These are phyloP conservation scores for Umbelopsis sp. DNA, from an alignment of 371 early-diverging fungal genomes.

Conservation along the genomic window DNA sequence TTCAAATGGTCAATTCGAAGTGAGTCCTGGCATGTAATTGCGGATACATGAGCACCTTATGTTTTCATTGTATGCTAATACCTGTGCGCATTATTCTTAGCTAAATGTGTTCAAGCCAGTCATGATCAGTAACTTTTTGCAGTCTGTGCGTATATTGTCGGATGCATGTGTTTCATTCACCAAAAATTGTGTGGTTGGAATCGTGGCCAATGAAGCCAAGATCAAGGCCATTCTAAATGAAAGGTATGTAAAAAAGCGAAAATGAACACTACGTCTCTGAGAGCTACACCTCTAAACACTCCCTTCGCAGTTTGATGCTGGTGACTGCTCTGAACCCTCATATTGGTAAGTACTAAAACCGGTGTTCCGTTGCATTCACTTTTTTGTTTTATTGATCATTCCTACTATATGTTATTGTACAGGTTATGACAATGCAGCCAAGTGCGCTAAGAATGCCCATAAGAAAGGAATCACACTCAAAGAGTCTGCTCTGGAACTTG, in stretches of 20 bases:
- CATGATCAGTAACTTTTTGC: conserved; percentile 86
- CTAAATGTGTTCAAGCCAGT: conserved; percentile 94
- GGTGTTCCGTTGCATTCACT: not conserved
- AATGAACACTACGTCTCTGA: too few species aligned
- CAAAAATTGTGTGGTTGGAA: conserved; percentile 85
- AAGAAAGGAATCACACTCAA: conserved; percentile 82
- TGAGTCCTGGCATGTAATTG: conserved; percentile 19
- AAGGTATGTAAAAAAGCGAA: conserved; percentile 23
- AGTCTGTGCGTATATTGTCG: conserved; percentile 76
- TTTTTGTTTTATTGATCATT: not conserved
- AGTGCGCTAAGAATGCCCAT: conserved; percentile 87
- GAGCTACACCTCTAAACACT: too few species aligned
- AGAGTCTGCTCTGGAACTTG: conserved; percentile 79
- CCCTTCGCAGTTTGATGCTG: conserved; percentile 72
- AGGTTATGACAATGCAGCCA: conserved; percentile 80
- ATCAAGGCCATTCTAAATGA: conserved; percentile 79
- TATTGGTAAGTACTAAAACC: conserved; percentile 49
- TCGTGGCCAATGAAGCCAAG: conserved; percentile 75
- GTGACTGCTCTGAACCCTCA: conserved; percentile 89
- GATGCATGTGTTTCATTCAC: conserved; percentile 82
- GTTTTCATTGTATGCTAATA: too few species aligned
- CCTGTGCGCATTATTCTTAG: conserved; percentile 24
- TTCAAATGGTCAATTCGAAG: conserved; percentile 87
- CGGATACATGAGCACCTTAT: not conserved
- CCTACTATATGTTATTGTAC: not conserved